A percentile compares a stretch with the other conserved stretches of the same genome.
Conservation (phyloP, 2,329 filamentous ascomycete genomes). For the Epichloe glyceriae region DNA sequence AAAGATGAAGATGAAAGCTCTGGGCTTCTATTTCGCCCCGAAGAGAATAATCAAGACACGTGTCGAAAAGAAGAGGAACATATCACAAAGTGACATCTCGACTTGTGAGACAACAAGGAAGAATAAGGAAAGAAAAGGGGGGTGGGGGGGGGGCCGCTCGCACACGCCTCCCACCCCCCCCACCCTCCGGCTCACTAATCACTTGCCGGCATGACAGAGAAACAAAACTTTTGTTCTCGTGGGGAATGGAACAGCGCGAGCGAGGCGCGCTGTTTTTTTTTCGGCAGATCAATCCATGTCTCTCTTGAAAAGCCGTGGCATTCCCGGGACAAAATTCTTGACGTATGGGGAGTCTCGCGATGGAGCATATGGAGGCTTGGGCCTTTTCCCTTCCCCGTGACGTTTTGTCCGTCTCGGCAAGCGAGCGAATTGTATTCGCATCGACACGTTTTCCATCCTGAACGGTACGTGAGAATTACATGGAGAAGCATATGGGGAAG, state of each 20-base stretch:
- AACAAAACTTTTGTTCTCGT: no score
- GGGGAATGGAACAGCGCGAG: neutral
- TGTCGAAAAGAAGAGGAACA: neutral
- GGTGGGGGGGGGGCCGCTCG: neutral
- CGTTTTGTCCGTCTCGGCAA: neutral
- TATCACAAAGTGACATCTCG: neutral
- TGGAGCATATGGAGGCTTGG: neutral
- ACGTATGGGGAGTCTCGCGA: neutral
- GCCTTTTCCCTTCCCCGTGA: no score
- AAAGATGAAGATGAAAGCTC: no score
- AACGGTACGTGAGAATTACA: no score
- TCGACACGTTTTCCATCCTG: no score
- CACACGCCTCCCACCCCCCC: neutral
- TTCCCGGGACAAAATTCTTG: neutral
- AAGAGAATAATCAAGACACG: neutral
- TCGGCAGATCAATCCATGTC: neutral
- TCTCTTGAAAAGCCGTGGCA: neutral
- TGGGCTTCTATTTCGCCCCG: no score
- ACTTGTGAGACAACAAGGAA: neutral
- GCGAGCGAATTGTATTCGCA: no score
- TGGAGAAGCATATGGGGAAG: no score
- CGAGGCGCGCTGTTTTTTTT: neutral
- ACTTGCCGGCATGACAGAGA: neutral
- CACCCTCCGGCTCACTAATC: neutral
- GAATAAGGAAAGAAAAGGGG: neutral